Conservation (phyloP, 305 asterid genomes). For the Plantago coronopus region DNA sequence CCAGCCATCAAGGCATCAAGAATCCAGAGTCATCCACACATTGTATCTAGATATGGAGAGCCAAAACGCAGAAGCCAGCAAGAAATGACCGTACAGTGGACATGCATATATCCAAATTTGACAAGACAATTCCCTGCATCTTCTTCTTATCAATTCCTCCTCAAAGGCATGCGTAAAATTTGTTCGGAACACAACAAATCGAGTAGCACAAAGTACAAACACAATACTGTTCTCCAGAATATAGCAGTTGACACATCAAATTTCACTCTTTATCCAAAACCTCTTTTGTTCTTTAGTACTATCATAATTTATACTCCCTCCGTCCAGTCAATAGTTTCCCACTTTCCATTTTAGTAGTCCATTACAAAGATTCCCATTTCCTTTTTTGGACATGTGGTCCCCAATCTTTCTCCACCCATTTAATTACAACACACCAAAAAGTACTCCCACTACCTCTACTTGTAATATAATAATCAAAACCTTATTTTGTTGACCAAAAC, state of each 20-base stretch:
- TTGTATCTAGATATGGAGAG: background rate
- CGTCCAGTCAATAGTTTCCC: no score
- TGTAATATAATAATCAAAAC: no score
- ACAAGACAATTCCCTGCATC: constrained; percentile 36
- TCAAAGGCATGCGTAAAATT: constrained; percentile 34
- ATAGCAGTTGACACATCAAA: background rate
- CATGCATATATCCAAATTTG: constrained; percentile 28
- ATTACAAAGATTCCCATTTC: constrained; percentile 18
- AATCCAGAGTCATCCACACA: background rate
- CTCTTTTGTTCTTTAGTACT: constrained; percentile 26
- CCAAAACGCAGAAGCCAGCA: constrained; percentile 21
- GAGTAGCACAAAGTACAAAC: constrained; percentile 6
- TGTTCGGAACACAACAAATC: constrained; percentile 25
- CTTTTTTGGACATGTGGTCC: no score
- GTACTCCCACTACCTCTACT: no score
- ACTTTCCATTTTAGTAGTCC: no score
- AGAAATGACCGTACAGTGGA: constrained; percentile 16
- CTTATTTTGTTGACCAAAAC: no score
- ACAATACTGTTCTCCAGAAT: constrained; percentile 27
- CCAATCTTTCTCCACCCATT: no score
- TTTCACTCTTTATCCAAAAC: no score
- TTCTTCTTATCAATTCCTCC: constrained; percentile 12
- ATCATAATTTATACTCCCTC: constrained; percentile 8
- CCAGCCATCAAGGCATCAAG: background rate
- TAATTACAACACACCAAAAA: no score